A percentile compares a stretch with the other conserved stretches of the same genome.
Evolutionary conservation across 1,284 basidiomycete species (phyloP).

Genomic region (Trichosporon asahii): DNA sequence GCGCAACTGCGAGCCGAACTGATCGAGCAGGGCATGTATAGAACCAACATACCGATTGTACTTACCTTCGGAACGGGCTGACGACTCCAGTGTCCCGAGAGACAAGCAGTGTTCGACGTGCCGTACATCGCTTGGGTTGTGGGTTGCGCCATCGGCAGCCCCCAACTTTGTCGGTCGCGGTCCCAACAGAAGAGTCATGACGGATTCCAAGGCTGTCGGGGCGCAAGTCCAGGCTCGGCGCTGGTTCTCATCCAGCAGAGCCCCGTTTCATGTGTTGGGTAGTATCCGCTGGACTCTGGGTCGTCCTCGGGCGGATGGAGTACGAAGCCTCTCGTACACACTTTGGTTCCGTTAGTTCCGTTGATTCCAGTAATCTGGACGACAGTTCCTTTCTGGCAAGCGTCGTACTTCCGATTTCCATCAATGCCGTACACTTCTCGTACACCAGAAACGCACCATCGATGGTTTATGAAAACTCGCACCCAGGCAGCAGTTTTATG

Average conservation of each 20-base stretch:
- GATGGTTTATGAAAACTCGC: not conserved
- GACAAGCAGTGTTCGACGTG: not conserved
- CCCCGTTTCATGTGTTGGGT: not conserved
- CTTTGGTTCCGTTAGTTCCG: not conserved
- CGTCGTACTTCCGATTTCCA: not conserved
- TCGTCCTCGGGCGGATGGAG: not conserved
- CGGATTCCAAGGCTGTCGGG: not conserved
- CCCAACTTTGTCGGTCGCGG: not conserved
- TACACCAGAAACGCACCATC: not conserved
- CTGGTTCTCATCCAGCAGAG: not conserved
- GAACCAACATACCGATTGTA: not conserved
- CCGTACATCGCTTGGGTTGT: constrained; percentile 1
- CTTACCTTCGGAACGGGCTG: not conserved
- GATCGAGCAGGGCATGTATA: not conserved
- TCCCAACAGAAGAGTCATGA: not conserved
- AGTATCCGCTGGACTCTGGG: not conserved
- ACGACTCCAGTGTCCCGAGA: not conserved
- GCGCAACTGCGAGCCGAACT: not conserved
- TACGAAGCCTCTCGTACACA: not conserved
- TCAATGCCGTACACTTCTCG: not conserved
- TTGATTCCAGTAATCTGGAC: constrained; percentile 3
- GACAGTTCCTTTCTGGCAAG: not conserved
- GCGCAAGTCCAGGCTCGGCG: not conserved
- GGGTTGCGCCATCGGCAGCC: not conserved
- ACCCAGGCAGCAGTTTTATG: not conserved